phyloP scores from a whole-genome alignment of 2,329 filamentous ascomycete genomes.

The Aspergillus sp. region DNA sequence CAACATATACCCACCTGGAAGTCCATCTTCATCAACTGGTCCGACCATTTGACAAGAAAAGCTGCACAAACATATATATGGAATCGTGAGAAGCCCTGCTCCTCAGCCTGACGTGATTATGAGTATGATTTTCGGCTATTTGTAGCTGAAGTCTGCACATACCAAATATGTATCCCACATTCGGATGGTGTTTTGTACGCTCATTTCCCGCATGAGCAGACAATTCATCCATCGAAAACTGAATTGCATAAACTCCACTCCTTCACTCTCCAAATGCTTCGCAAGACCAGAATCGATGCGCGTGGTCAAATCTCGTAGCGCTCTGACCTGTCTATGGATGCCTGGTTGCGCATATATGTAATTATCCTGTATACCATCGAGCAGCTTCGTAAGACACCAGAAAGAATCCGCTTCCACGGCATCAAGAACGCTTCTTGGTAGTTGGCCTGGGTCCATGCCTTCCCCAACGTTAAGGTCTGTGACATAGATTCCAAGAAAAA shows the following conservation, averaged over 20 bases:
- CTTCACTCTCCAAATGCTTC: conserved; percentile 81
- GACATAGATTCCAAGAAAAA: conserved; percentile 90
- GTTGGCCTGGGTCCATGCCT: conserved; percentile 93
- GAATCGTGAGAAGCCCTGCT: conserved; percentile 96
- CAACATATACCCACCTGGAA: conserved; percentile 51
- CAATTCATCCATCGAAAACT: conserved; percentile 99
- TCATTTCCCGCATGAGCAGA: conserved; percentile 93
- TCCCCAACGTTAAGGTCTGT: conserved; percentile 87
- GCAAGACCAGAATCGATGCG: conserved; percentile 79
- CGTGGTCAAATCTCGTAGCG: conserved; percentile 80
- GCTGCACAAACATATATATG: conserved; percentile 97
- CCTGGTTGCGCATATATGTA: conserved; percentile 97
- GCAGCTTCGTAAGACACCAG: conserved; percentile 93
- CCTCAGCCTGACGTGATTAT: conserved; percentile 65
- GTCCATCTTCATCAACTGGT: conserved; percentile 92
- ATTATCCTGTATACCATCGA: conserved; percentile 99
- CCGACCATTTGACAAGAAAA: conserved; percentile 97
- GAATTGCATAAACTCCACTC: conserved; percentile 98
- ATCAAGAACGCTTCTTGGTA: conserved; percentile 84
- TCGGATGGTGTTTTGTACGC: conserved; percentile 88
- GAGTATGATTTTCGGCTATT: conserved; percentile 7
- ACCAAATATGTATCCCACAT: conserved; percentile 99
- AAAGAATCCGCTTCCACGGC: conserved; percentile 97
- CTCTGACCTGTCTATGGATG: conserved; percentile 87
- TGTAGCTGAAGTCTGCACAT: conserved; percentile 16